These are phyloP conservation scores for Ophiocordyceps sinensis DNA, from an alignment of 2,329 filamentous ascomycete species.

Conservation along the genomic window DNA sequence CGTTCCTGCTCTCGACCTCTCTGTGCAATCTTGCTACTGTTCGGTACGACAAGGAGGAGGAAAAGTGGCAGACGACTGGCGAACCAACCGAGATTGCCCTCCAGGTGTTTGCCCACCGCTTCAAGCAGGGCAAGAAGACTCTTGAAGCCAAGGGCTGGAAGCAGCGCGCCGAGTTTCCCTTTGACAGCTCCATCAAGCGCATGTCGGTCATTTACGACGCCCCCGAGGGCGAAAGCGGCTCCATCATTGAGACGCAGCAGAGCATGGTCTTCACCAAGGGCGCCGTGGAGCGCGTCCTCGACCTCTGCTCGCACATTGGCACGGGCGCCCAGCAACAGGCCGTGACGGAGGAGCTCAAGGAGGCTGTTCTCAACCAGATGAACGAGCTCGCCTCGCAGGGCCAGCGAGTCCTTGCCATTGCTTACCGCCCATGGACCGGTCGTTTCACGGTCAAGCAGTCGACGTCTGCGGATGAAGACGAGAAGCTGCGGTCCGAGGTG, in stretches of 20 bases:
- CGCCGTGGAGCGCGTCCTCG: conserved; percentile 45
- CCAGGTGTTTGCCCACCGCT: conserved; percentile 60
- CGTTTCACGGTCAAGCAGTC: conserved; percentile 25
- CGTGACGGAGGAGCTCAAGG: conserved; percentile 36
- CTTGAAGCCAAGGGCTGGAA: conserved; percentile 42
- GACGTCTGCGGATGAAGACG: conserved; percentile 22
- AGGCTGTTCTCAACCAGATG: conserved; percentile 37
- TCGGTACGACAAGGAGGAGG: conserved; percentile 36
- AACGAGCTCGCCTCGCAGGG: conserved; percentile 49
- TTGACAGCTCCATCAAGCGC: conserved; percentile 63
- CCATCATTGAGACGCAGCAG: conserved; percentile 23
- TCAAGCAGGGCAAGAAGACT: conserved; percentile 41
- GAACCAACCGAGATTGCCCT: conserved; percentile 66
- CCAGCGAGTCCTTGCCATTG: conserved; percentile 58
- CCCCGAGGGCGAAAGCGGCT: conserved; percentile 23
- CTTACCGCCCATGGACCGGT: conserved; percentile 45
- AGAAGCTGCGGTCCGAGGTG: conserved; percentile 40
- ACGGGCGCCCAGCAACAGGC: conserved; percentile 24
- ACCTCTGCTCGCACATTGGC: conserved; percentile 36
- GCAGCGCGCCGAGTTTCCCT: conserved; percentile 59
- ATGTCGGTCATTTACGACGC: conserved; percentile 62
- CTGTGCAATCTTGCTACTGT: conserved; percentile 53
- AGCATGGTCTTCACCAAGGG: conserved; percentile 48
- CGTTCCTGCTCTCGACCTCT: conserved; percentile 40
- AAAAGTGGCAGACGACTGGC: conserved; percentile 50